Conservation (phyloP, 768 basidiomycete genomes). For the Exsudoporus frostii region DNA sequence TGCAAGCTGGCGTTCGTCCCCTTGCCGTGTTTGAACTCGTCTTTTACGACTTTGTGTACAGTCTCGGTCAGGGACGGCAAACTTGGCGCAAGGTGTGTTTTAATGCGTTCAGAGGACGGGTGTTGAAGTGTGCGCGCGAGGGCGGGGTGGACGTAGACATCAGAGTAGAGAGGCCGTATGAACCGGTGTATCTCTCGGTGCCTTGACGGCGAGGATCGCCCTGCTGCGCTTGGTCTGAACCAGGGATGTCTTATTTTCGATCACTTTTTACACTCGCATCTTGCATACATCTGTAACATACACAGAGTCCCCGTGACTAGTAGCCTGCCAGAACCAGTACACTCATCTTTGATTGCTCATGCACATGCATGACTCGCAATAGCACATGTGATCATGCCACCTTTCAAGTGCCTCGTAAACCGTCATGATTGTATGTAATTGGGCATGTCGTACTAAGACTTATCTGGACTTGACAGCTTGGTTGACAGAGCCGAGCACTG, state of each 20-base stretch:
- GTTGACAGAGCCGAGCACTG: no score
- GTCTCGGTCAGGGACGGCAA: slow-evolving; percentile 5
- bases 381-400: no score
- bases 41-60: slow-evolving; percentile 23
- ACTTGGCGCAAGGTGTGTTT: slow-evolving; percentile 17
- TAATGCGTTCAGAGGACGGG: slow-evolving; percentile 18
- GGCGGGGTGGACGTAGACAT: slow-evolving; percentile 24
- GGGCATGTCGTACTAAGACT: no score
- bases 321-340: neutral
- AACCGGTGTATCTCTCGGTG: slow-evolving; percentile 20
- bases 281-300: neutral
- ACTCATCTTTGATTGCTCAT: no score
- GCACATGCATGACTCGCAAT: neutral
- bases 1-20: slow-evolving; percentile 3
- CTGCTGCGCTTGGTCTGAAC: neutral
- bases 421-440: no score
- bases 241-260: neutral
- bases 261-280: neutral
- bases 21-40: slow-evolving; percentile 21
- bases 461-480: no score
- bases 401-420: no score
- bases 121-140: slow-evolving; percentile 21
- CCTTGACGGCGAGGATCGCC: slow-evolving; percentile 1
- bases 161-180: slow-evolving; percentile 24
- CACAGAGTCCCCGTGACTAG: neutral